Conservation (phyloP, 208 protist species). For the Wallacemonas sp. region DNA sequence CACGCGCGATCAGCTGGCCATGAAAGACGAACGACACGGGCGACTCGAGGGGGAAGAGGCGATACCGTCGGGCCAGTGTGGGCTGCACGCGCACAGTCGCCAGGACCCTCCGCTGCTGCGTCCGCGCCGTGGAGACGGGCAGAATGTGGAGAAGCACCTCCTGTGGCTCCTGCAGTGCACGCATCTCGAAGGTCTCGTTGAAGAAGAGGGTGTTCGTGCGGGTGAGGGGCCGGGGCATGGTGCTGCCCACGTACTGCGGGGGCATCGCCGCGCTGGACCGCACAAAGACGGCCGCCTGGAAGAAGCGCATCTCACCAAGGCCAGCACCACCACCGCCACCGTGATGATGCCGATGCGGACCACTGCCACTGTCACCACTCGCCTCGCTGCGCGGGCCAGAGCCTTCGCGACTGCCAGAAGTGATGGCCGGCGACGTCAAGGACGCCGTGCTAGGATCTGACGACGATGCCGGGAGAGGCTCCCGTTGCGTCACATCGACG, state of each 20-base stretch:
- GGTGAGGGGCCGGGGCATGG: slow-evolving; percentile 54
- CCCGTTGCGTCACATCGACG: slow-evolving; percentile 21
- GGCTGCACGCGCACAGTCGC: slow-evolving; percentile 61
- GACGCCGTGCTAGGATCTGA: too few species aligned
- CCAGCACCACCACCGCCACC: too few species aligned
- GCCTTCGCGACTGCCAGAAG: too few species aligned
- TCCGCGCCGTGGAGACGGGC: slow-evolving; percentile 31
- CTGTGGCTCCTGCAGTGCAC: slow-evolving; percentile 52
- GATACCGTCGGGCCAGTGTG: slow-evolving; percentile 47
- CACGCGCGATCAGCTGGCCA: slow-evolving; percentile 27
- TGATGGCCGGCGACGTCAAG: too few species aligned
- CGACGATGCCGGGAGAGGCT: too few species aligned
- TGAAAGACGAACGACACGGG: slow-evolving; percentile 63
- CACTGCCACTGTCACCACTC: too few species aligned
- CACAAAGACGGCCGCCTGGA: slow-evolving; percentile 73
- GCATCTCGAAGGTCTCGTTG: slow-evolving; percentile 88
- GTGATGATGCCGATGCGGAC: too few species aligned
- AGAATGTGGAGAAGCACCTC: slow-evolving; percentile 83
- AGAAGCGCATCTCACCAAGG: slow-evolving; percentile 33
- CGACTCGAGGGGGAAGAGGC: slow-evolving; percentile 60
- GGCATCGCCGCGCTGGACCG: slow-evolving; percentile 45
- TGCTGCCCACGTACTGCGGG: slow-evolving; percentile 79
- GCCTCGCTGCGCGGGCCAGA: too few species aligned
- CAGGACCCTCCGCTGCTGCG: slow-evolving; percentile 34
- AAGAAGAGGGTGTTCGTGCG: slow-evolving; percentile 53